phyloP scores from a whole-genome alignment of 2,329 filamentous ascomycete species.

The Colletotrichum truncatum region DNA sequence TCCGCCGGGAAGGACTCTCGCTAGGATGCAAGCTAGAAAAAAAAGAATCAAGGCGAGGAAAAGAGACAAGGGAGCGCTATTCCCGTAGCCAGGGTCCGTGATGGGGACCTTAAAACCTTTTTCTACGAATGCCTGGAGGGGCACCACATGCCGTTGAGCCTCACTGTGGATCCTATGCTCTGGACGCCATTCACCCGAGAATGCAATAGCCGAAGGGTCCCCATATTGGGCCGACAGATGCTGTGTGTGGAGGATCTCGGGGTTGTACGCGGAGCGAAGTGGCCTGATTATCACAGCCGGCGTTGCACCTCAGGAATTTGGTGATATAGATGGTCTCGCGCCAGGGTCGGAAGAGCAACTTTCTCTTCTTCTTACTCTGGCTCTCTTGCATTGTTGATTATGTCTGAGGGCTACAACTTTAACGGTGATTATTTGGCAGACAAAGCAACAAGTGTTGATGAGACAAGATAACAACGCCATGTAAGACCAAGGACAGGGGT shows the following conservation, averaged over 20 bases:
- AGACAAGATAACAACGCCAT: not conserved
- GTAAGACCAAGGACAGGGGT: constrained; percentile 1
- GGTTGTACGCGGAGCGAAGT: constrained; percentile 16
- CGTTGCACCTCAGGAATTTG: not conserved
- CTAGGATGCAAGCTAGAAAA: not conserved
- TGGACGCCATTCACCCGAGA: constrained; percentile 28
- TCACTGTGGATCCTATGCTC: constrained; percentile 21
- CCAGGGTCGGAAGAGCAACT: not conserved
- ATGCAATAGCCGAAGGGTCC: constrained; percentile 23
- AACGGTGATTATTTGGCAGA: not conserved
- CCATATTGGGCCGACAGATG: constrained; percentile 20
- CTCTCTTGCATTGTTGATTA: not conserved
- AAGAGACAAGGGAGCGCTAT: constrained; percentile 8
- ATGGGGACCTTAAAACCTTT: not conserved
- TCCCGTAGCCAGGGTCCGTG: constrained; percentile 1
- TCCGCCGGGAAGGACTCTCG: constrained; percentile 5
- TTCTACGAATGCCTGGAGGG: constrained; percentile 11
- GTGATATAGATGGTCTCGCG: not conserved
- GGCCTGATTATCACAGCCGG: constrained; percentile 17
- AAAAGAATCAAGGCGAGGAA: constrained; percentile 2
- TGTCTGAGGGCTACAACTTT: not conserved
- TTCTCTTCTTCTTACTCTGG: not conserved
- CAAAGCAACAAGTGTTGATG: not conserved
- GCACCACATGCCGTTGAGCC: constrained; percentile 20
- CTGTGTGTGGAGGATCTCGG: constrained; percentile 19